A percentile compares a stretch with the other conserved stretches of the same genome.
Conservation (phyloP, 2,329 filamentous ascomycete genomes). For the Cytospora chrysosperma region DNA sequence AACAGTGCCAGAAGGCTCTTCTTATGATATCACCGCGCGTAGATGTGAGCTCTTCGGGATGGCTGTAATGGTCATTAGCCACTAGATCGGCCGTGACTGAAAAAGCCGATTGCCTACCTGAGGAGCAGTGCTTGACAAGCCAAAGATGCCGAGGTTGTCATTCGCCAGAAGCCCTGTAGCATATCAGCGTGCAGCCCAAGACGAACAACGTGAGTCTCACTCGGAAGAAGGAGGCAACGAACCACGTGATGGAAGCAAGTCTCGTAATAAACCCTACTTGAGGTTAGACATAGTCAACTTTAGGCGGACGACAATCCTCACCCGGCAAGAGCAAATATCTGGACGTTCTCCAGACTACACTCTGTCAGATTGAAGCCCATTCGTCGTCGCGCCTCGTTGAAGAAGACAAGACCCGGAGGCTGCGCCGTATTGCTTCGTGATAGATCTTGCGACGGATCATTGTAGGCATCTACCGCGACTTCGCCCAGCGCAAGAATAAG, state of each 20-base stretch:
- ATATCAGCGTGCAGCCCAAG: background rate
- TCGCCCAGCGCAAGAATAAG: slow-evolving; percentile 60
- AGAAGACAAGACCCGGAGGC: slow-evolving; percentile 58
- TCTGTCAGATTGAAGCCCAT: slow-evolving; percentile 57
- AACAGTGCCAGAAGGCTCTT: slow-evolving; percentile 57
- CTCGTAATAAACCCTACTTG: slow-evolving; percentile 50
- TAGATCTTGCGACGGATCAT: slow-evolving; percentile 50
- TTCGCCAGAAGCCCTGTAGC: slow-evolving; percentile 58
- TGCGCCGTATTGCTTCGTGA: slow-evolving; percentile 48
- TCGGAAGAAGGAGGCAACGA: slow-evolving; percentile 26
- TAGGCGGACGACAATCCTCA: slow-evolving; percentile 32
- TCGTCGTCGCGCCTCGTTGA: slow-evolving; percentile 61
- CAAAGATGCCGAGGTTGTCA: slow-evolving; percentile 54
- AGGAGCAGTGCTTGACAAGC: slow-evolving; percentile 56
- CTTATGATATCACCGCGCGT: slow-evolving; percentile 51
- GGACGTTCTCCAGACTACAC: slow-evolving; percentile 57
- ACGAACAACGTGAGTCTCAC: background rate
- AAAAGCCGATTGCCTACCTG: slow-evolving; percentile 40
- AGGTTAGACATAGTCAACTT: background rate
- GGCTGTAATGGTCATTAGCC: slow-evolving; percentile 29
- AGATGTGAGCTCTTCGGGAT: slow-evolving; percentile 46
- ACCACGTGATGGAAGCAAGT: slow-evolving; percentile 52
- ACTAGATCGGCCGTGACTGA: background rate
- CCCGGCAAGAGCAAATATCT: slow-evolving; percentile 57
- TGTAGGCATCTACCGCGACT: slow-evolving; percentile 51